phyloP scores from a whole-genome alignment of 2,329 filamentous ascomycete genomes.

The Onygenales sp. region DNA sequence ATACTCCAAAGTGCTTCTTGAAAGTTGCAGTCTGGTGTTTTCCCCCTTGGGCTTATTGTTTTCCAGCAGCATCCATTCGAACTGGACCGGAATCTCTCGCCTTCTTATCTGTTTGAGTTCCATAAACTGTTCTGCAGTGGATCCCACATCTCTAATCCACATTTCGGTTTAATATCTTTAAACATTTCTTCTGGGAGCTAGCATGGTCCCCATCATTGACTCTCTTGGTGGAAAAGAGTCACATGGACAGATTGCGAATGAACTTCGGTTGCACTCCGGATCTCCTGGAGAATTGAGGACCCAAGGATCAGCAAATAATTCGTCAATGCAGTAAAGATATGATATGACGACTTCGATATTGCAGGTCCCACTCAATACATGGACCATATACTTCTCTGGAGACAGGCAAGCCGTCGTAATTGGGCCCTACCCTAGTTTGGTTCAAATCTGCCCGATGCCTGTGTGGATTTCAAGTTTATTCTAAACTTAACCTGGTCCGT shows the following conservation, averaged over 20 bases:
- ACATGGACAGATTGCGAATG: not conserved
- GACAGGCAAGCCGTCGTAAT: not conserved
- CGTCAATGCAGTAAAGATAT: not conserved
- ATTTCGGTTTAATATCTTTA: not conserved
- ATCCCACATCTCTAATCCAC: not conserved
- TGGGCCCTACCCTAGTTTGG: not conserved
- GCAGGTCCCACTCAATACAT: not conserved
- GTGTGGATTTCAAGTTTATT: not conserved
- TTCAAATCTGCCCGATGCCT: not conserved
- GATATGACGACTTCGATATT: not conserved
- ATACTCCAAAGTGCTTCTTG: too few relatives aligned
- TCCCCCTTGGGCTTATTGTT: too few relatives aligned
- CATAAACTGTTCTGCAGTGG: not conserved
- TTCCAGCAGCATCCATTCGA: too few relatives aligned
- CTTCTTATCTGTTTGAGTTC: not conserved
- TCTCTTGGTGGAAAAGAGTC: conserved; percentile 2
- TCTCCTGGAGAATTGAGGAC: not conserved
- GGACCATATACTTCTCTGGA: not conserved
- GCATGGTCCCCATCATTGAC: conserved; percentile 5
- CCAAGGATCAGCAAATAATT: not conserved
- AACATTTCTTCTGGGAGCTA: not conserved
- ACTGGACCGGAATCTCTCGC: too few relatives aligned
- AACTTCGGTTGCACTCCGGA: not conserved
- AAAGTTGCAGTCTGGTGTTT: too few relatives aligned
- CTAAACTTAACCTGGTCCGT: not conserved